phyloP scores from a whole-genome alignment of 129 eudicot genomes.

The Tanacetum coccineum region DNA sequence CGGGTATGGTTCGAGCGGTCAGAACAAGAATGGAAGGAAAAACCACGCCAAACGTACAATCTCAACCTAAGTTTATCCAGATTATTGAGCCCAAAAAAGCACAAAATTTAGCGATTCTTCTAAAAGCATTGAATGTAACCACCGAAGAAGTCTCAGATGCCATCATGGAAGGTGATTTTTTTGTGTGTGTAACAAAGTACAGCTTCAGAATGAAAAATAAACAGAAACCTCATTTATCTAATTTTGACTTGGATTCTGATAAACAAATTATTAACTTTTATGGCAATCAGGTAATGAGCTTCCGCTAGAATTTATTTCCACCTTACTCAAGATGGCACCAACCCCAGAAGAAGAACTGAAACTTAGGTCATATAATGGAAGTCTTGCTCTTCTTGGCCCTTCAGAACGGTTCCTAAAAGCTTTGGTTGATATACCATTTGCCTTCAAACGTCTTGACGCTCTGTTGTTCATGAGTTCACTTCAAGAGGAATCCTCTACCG shows the following conservation, averaged over 20 bases:
- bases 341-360: conserved; percentile 80
- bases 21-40: conserved; percentile 33
- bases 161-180: conserved; percentile 56
- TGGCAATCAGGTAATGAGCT: conserved; percentile 65
- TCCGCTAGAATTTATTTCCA: conserved; percentile 62
- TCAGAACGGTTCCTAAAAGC: conserved; percentile 38
- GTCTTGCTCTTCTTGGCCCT: conserved; percentile 40
- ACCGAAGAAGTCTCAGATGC: conserved; percentile 84
- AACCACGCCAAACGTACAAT: conserved; percentile 30
- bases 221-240: too few relatives aligned
- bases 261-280: neutral
- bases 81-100: conserved; percentile 80
- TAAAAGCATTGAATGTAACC: conserved; percentile 76
- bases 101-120: conserved; percentile 73
- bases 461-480: conserved; percentile 28
- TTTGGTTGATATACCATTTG: conserved; percentile 36
- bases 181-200: neutral
- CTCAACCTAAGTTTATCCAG: conserved; percentile 46
- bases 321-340: conserved; percentile 87
- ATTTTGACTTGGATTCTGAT: too few relatives aligned
- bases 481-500: conserved; percentile 50
- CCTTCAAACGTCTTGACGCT: conserved; percentile 39
- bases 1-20: conserved; percentile 35
- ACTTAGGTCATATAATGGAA: conserved; percentile 60
- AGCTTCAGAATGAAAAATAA: too few relatives aligned